Evolutionary conservation across 305 asterid genomes (phyloP), one percentile per base, ranked within the genome.

Genomic region (Solanum chacoense): DNA sequence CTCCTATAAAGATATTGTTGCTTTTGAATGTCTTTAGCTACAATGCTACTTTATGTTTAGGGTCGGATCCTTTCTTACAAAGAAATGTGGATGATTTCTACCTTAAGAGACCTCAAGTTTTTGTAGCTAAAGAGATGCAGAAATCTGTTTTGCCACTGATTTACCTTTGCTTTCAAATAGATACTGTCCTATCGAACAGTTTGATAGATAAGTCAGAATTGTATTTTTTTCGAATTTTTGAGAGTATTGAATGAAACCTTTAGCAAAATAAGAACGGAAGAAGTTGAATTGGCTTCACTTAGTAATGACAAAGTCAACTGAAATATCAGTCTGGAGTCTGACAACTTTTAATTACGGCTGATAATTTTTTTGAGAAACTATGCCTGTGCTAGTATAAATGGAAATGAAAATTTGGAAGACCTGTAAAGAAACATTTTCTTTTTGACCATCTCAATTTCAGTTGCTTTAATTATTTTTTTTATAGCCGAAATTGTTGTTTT

Each of bases 391-490:
- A 80, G 28, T 10, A 80, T 42, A 28, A 80, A 42, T 14, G 85
- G 69, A 42, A 80, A 80, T 80, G 69, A 80, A 16, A 28, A 26
- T 42, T 16, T 3, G 6, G 36, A 42, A 42, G 32, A 84, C 12
- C 45, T 84, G 31, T 22, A 84, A 18, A 55, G 74, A 55, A 55
- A 14, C 74, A 34, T 55, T 55, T n/a, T 31, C 80, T 50, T 37
- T 74, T 50, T 13, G 18, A 10, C 13, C 35, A 42, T 88, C 85
- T 85, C 42, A 31, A 28, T 86, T 85, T 28, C 55, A 76, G 28
- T 88, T 85, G 40, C 85, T 91, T 83, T 76, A 88, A 20, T 88
- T 75, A 18, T 83, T 63, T 71, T 78, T 73, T 74, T 11, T 87
- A 26, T 26, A 11, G 26, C 73, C 31, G 65, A 75, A 77, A 31